Evolutionary conservation across 495 filamentous ascomycete genomes (phyloP).

Genomic region (Daldinia bambusicola): DNA sequence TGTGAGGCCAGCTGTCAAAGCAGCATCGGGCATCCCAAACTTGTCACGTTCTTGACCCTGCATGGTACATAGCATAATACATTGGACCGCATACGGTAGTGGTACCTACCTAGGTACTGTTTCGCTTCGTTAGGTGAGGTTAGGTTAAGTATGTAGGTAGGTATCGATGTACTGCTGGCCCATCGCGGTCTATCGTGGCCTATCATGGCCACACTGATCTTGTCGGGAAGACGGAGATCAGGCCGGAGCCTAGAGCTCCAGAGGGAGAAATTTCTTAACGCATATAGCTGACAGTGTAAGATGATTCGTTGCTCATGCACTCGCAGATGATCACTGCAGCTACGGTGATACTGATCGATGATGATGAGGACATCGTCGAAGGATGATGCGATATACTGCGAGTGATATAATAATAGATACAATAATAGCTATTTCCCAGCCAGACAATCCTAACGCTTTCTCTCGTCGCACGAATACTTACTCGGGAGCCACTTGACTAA

Average conservation of each 20-base stretch:
- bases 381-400: slow-evolving; percentile 38
- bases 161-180: slow-evolving; percentile 19
- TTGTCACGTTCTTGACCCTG: slow-evolving; percentile 46
- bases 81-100: not conserved
- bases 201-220: slow-evolving; percentile 42
- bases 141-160: not conserved
- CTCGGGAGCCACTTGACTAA: slow-evolving; percentile 16
- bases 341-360: slow-evolving; percentile 20
- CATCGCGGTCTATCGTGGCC: slow-evolving; percentile 8
- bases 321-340: slow-evolving; percentile 23
- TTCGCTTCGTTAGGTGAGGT: not conserved
- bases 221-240: slow-evolving; percentile 46
- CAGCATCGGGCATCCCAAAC: slow-evolving; percentile 46
- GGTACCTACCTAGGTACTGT: not conserved
- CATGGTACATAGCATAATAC: slow-evolving; percentile 29
- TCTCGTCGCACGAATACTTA: slow-evolving; percentile 21
- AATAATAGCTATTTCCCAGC: not conserved
- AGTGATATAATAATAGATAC: slow-evolving; percentile 41
- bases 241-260: slow-evolving; percentile 41
- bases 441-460: not conserved
- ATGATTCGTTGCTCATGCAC: slow-evolving; percentile 28
- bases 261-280: slow-evolving; percentile 31
- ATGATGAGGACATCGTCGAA: slow-evolving; percentile 25
- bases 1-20: slow-evolving; percentile 47
- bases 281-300: slow-evolving; percentile 17